These are phyloP conservation scores for Sporothrix luriei DNA, from an alignment of 2,329 filamentous ascomycete species.

Conservation along the genomic window DNA sequence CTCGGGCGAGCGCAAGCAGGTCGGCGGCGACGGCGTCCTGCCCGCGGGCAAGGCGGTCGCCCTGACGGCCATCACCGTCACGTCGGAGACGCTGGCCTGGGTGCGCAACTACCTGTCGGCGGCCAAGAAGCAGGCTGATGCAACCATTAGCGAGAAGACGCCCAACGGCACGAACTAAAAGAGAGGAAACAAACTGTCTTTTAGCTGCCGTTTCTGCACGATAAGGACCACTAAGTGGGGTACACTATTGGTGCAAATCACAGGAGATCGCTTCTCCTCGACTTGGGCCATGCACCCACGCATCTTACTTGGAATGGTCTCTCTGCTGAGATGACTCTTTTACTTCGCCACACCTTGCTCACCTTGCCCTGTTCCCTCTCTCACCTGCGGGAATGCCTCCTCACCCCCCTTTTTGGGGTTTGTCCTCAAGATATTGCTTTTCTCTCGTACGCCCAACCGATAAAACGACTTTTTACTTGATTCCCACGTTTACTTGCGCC, in stretches of 20 bases:
- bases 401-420: neutral
- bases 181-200: neutral
- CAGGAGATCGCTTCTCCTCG: neutral
- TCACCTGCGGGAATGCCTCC: neutral
- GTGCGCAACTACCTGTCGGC: conserved; percentile 60
- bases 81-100: conserved; percentile 65
- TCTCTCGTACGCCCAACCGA: neutral
- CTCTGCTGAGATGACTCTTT: neutral
- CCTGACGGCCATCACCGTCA: conserved; percentile 67
- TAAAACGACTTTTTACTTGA: conserved; percentile 19
- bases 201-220: neutral
- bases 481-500: conserved; percentile 26
- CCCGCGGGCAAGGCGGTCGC: conserved; percentile 70
- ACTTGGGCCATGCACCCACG: neutral
- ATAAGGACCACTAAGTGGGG: neutral
- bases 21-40: conserved; percentile 64
- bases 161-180: conserved; percentile 39
- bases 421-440: neutral
- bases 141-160: conserved; percentile 54
- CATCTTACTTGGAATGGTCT: neutral
- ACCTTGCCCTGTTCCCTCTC: neutral
- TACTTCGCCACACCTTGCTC: neutral
- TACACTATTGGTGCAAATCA: neutral
- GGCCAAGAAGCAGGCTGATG: conserved; percentile 59
- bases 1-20: conserved; percentile 63